Base-by-base conservation (phyloP, 257 asterid genomes). In the Salvia splendens region DNA sequence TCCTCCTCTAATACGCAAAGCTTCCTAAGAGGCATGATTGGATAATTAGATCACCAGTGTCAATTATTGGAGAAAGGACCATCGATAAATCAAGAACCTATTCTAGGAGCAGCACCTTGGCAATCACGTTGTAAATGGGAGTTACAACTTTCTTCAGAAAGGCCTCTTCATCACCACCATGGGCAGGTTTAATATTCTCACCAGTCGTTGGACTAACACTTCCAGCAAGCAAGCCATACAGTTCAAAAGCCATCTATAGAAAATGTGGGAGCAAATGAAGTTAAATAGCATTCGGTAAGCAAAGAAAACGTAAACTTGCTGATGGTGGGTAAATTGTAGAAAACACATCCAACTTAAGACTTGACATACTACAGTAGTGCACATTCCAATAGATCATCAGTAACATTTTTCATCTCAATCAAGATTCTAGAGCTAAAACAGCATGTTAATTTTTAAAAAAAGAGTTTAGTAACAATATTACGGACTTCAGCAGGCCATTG, bases 131-230 rank as follows among this genome's bases (percentile, higher is more conserved):
- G 73, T 94, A 94, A 67, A 94, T 88, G 72, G 97, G 97, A 73
- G 95, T 83, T 50, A 94, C 83, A 40, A 94, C 89, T 85, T 86
- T 86, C 61, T 15, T 85, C 85, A 94, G 79, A 84, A 90, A 94
- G 71, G 95, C 96, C 82, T 94, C 97, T 48, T 91, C 94, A 33
- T 81, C 90, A 75, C 99, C 97, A 53, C 96, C 97, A 72, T 88
- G 91, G 67, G 95, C 99, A 68, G 97, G 99, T 77, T 84, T 91
- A 65, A 88, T 81, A 76, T 85, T 78, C 80, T 94, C 99, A 63
- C 97, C 99, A 24, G 97, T 94, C 95, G 71, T 74, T 74, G 96
- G 88, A 83, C 97, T 90, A 75, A 91, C 96, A 79, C 92, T 88
- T 79, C 97, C 93, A 61, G 99, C 91, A 77, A 94, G 88, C 87